Percentiles rank a stretch among this genome's conserved stretches.
Evolutionary conservation across 208 protist genomes (phyloP).

Genomic region (Trypanosoma brucei): DNA sequence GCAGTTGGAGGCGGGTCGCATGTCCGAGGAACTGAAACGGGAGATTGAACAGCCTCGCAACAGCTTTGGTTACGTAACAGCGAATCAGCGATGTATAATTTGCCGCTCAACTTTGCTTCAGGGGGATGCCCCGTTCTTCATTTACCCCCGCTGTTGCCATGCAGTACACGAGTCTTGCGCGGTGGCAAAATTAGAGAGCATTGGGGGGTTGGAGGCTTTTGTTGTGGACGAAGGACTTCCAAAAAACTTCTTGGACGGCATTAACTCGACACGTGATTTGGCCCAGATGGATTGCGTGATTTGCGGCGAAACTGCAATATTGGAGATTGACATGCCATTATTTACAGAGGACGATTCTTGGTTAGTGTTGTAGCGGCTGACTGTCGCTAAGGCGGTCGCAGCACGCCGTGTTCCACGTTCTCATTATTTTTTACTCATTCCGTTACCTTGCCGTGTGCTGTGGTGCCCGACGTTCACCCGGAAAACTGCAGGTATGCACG

Average conservation of each 20-base stretch:
- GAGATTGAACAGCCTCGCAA: conserved; percentile 81
- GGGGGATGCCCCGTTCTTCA: conserved; percentile 45
- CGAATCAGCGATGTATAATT: conserved; percentile 79
- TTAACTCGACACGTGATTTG: conserved; percentile 39
- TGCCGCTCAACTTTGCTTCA: conserved; percentile 60
- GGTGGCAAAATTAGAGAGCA: conserved; percentile 29
- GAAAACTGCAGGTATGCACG: no score
- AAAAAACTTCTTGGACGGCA: conserved; percentile 44
- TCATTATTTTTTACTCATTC: no score
- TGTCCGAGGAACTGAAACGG: conserved; percentile 82
- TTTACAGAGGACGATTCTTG: conserved; percentile 39
- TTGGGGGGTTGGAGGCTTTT: conserved; percentile 70
- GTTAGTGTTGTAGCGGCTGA: conserved; percentile 18
- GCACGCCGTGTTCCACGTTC: neutral
- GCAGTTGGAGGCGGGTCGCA: conserved; percentile 87
- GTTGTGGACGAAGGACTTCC: conserved; percentile 58
- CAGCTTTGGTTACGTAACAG: conserved; percentile 84
- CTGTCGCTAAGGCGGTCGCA: neutral
- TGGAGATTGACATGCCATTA: conserved; percentile 63
- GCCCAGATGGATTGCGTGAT: conserved; percentile 73
- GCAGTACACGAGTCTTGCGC: conserved; percentile 76
- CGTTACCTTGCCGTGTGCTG: no score
- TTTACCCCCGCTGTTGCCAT: conserved; percentile 82
- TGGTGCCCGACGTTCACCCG: no score
- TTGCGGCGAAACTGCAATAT: conserved; percentile 67